Evolutionary conservation across 179 eudicot species (phyloP), one percentile per base, ranked within the genome.

Genomic region (Pouteria campechiana): DNA sequence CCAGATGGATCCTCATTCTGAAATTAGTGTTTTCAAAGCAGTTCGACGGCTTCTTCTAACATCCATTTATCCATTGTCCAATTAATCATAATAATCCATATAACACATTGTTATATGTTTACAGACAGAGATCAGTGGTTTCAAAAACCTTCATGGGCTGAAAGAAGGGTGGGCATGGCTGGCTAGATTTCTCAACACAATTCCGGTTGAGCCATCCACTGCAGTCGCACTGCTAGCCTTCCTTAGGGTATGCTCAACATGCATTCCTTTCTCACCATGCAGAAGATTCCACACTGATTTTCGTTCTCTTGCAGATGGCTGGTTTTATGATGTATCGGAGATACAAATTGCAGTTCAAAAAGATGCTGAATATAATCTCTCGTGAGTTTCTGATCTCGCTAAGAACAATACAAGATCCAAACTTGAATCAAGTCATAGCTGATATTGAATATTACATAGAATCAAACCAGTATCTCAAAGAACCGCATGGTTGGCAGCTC

Each of bases 121-220:
- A 55, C 59, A 90, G 98, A 81, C 95, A 29, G 87, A 85, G 69
- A 53, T 70, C 64, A 51, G 60, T 15, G 78, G 82, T 17, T 60
- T 60, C 38, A 66, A 50, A 41, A 86, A 86, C 54, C 32, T 47
- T 32, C 93, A 81, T 48, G 93, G 93, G 27, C 37, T 77, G 48
- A 64, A 55, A 54, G 84, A 86, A 59, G 98, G 94, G n/a, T 90
- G 98, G 98, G 58, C 69, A 29, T 90, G 98, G 98, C 74, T 90
- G 29, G 93, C 95, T 16, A 68, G 98, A 57, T 79, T 79, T 60
- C 43, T 81, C 67, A 90, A 82, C 50, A 22, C 62, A 40, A 67
- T 86, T 50, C 95, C 98, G 14, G 71, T 90, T 31, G 79, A 67
- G 52, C 31, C 64, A 25, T 72, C 61, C 54, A 86, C 98, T 31